Evolutionary conservation across 352 stramenopile genomes (phyloP).

Genomic region (Phytopythium delawarense): DNA sequence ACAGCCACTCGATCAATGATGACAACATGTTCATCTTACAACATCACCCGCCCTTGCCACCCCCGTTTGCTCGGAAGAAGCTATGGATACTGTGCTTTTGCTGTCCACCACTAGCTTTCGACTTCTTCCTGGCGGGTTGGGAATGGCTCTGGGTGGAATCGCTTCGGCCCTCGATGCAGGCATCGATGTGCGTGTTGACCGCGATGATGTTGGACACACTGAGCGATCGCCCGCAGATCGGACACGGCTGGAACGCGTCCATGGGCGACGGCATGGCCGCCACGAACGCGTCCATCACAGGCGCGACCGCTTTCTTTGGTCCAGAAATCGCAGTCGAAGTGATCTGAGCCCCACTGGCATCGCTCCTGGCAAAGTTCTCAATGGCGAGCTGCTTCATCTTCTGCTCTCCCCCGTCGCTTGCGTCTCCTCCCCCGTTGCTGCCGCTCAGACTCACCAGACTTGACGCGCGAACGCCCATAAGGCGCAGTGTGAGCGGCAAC

Average conservation of each 20-base stretch:
- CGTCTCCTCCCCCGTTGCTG: background rate
- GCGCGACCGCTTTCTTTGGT: constrained; percentile 2
- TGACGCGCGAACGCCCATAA: constrained; percentile 63
- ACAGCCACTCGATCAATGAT: background rate
- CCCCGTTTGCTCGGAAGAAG: constrained; percentile 14
- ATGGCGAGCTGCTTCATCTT: constrained; percentile 47
- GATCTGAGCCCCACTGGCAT: background rate
- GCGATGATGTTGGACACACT: constrained; percentile 42
- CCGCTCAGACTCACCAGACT: constrained; percentile 26
- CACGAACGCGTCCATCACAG: constrained; percentile 10
- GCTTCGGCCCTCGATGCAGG: constrained; percentile 26
- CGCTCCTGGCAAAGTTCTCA: constrained; percentile 30
- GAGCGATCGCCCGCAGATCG: constrained; percentile 53
- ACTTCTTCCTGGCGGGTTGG: constrained; percentile 7
- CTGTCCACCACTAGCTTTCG: constrained; percentile 11
- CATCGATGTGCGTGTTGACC: constrained; percentile 68
- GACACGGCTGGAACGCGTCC: constrained; percentile 34
- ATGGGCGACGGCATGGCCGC: constrained; percentile 1
- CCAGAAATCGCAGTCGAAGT: background rate
- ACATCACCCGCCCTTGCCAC: background rate
- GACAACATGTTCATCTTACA: background rate
- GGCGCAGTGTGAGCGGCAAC: constrained; percentile 54
- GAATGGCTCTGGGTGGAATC: background rate
- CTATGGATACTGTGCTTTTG: constrained; percentile 21
- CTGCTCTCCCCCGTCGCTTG: constrained; percentile 10